Evolutionary conservation across 2,329 filamentous ascomycete genomes (phyloP), one percentile per base, ranked within the genome.

Genomic region (Arthrobotrys entomopaga): DNA sequence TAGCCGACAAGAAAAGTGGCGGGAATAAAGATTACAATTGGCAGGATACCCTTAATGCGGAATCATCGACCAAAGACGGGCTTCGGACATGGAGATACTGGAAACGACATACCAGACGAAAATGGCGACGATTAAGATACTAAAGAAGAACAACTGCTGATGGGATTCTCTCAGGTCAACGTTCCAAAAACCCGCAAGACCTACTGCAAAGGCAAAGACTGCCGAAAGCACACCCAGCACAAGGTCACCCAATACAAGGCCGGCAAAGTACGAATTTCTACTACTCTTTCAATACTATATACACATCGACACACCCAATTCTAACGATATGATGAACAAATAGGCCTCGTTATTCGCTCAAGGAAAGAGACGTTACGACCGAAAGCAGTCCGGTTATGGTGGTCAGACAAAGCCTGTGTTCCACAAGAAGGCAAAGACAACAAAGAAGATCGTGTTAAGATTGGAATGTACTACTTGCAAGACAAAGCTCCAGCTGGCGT

Each of bases 341-440:
- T 79, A 90, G 89, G 93, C 93, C 83, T 96, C 93, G 82, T 88
- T 94, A 80, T 96, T 93, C 87, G 93, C 93, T 79, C 94, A 99
- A 89, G 94, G 94, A 89, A 99, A 98, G 91, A 92, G 94, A 86
- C 93, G 94, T 90, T 98, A 98, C 87, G 93, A 96, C 87, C 89
- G 93, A 83, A 98, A 98, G 89, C 94, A 98, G 88, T 92, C 90
- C 84, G 94, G 94, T 91, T 98, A 97, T 84, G 95, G 95, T 92
- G 95, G 95, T 93, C 95, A 99, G 88, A 99, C 95, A 82, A 99
- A 99, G 88, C 95, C 96, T 81, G 93, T 99, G 83, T 99, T 98
- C 91, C 95, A 98, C 92, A 99, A 98, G 91, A 98, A 97, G 88
- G 95, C 95, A 80, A 99, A 99, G 91, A 99, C 95, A 81, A 99